Evolutionary conservation across 176 grass and related monocot genomes (phyloP), one percentile per base, ranked within the genome.

Genomic region (Cenchrus purpureus): DNA sequence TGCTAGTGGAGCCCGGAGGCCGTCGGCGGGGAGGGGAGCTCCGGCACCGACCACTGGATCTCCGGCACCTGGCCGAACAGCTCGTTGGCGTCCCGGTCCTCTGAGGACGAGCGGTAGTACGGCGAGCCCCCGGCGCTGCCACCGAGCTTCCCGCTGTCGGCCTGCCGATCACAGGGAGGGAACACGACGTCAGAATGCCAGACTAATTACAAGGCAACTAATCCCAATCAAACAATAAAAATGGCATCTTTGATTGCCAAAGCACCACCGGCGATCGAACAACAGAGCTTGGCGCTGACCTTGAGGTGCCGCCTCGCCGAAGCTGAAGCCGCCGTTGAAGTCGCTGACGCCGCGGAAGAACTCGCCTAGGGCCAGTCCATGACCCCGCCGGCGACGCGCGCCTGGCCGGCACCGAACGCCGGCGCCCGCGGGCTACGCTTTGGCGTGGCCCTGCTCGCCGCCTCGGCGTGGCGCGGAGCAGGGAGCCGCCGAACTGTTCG

Each of bases 351-450:
- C 94, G 31, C 88, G 89, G 74, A 96, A 96, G 81, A 89, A 89
- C 56, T 96, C 91, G 61, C 92, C 94, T 13, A 93, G 87, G 94
- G 86, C 94, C 94, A 96, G 17, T 93, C 91, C 79, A 89, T 79
- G 54, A 82, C 71, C 15, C 48, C 88, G 20, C 89, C 92, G 57
- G 80, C 54, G 13, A 65, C 56, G 57, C 61, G 67, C n/a, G 73
- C 68, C 65, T 65, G 74, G 32, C 58, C 78, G 52, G 63, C 65
- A 6, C 79, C 82, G 53, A 89, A 85, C 10, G 34, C 63, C 43
- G 72, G 70, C 71, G 61, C 77, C n/a, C 82, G 80, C 65, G 79
- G 79, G 88, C 83, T 82, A 46, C 69, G 73, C 63, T 85, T 89
- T 44, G 70, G 53, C 19, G 72, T 22, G 58, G 25, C 76, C 55